phyloP scores from a whole-genome alignment of 441 rosid genomes.

The Rhodomyrtus psidioides region DNA sequence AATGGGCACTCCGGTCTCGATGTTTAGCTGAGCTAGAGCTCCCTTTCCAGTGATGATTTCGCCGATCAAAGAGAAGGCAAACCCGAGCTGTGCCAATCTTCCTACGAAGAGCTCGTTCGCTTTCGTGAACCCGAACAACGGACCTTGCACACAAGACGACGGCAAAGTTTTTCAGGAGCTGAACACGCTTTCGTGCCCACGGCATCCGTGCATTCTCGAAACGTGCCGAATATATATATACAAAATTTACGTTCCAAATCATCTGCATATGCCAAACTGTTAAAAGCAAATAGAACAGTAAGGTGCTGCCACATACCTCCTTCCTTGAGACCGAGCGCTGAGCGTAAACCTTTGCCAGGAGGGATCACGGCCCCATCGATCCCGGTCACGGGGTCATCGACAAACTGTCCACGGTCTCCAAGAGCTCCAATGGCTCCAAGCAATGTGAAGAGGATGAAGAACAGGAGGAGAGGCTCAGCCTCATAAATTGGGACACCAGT shows the following conservation, averaged over 20 bases:
- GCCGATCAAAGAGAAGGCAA: slow-evolving; percentile 89
- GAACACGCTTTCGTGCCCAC: neutral
- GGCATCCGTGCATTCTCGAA: neutral
- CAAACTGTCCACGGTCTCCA: slow-evolving; percentile 84
- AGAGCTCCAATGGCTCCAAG: slow-evolving; percentile 95
- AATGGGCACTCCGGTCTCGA: slow-evolving; percentile 87
- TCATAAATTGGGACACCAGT: slow-evolving; percentile 92
- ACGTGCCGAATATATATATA: neutral
- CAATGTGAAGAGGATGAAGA: slow-evolving; percentile 87
- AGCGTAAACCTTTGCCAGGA: slow-evolving; percentile 61
- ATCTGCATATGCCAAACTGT: neutral
- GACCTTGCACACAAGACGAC: slow-evolving; percentile 41
- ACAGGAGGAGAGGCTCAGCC: slow-evolving; percentile 91
- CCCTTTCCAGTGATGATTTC: slow-evolving; percentile 91
- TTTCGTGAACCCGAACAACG: slow-evolving; percentile 87
- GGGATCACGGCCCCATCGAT: slow-evolving; percentile 64
- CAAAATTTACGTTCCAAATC: neutral
- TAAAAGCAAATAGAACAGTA: neutral
- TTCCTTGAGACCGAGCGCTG: slow-evolving; percentile 75
- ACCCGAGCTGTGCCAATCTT: slow-evolving; percentile 88
- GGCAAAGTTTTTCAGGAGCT: neutral
- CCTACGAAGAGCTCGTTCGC: slow-evolving; percentile 86
- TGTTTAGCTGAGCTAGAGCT: slow-evolving; percentile 89
- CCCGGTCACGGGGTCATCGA: slow-evolving; percentile 70
- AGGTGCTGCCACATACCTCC: slow-evolving; percentile 40